phyloP scores from a whole-genome alignment of 2,329 filamentous ascomycete species.

The Aureobasidium sp. region DNA sequence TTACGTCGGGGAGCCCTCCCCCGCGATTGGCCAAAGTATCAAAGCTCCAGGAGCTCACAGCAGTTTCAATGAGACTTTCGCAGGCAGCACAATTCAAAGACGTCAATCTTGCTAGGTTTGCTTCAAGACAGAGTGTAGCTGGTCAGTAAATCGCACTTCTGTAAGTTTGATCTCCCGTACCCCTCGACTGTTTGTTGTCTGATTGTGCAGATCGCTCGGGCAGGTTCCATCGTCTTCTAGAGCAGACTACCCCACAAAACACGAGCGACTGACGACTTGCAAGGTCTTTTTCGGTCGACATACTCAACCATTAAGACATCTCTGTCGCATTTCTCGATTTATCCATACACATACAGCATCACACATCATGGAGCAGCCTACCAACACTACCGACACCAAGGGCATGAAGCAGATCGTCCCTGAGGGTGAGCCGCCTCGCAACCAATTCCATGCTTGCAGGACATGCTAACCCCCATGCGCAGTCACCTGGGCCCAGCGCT shows the following conservation, averaged over 20 bases:
- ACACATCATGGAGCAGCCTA: slow-evolving; percentile 25
- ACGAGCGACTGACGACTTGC: slow-evolving; percentile 11
- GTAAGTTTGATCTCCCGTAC: background rate
- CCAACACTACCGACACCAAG: slow-evolving; percentile 28
- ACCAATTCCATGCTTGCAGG: background rate
- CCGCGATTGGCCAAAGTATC: background rate
- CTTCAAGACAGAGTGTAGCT: no score
- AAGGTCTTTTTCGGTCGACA: slow-evolving; percentile 3
- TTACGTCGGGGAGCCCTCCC: background rate
- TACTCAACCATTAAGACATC: slow-evolving; percentile 13
- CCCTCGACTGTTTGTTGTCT: background rate
- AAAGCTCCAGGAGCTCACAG: background rate
- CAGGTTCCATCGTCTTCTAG: slow-evolving; percentile 9
- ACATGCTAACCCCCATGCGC: slow-evolving; percentile 20
- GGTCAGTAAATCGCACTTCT: background rate
- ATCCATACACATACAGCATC: background rate
- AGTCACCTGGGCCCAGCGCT: slow-evolving; percentile 99
- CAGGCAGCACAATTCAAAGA: background rate
- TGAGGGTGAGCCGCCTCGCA: slow-evolving; percentile 25
- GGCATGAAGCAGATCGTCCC: slow-evolving; percentile 28
- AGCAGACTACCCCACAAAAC: slow-evolving; percentile 9
- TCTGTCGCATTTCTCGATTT: slow-evolving; percentile 14
- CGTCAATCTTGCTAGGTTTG: background rate
- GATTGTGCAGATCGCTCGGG: background rate
- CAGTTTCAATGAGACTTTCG: background rate